Evolutionary conservation across 805 yeast genomes (phyloP), one percentile per base, ranked within the genome.

Genomic region (Kodamaea sagamina): DNA sequence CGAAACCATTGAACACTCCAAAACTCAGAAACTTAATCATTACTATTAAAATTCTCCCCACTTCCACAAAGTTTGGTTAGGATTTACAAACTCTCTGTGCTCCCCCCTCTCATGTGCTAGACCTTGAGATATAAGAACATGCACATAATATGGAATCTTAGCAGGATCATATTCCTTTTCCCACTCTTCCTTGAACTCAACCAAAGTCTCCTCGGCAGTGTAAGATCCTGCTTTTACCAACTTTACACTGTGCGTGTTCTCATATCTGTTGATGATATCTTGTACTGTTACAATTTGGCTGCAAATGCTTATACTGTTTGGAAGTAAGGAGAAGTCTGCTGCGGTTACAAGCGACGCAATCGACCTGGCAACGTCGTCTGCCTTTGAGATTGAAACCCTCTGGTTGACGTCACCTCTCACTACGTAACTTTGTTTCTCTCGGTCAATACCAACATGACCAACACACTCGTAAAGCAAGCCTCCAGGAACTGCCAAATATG

Each of bases 21-120:
- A 22, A 22, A 6, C 9, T 22, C 25, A 22, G 9, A 22, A 9
- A 22, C 9, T 9, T 26, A 4, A 26, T 9, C 11, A n/a, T 10
- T 7, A 26, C 6, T n/a, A 16, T 19, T 27, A 40, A 21, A 17
- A 42, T 38, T 61, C 65, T 19, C 61, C 57, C 77, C 78, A 75
- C 47, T 65, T 72, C 68, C 72, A 75, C 26, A 66, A 44, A 1
- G 65, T 57, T 54, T 72, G 74, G 25, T 55, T 59, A 3, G 79
- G 79, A 54, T 76, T 76, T 43, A 76, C 59, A 17, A 70, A 47
- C 52, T 75, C 79, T 38, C 65, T 61, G 32, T 72, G 67, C 41
- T 63, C 63, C 1, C 52, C 41, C 8, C 52, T 46, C 43, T 79
- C 79, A 24, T 62, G 10, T n/a, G 9, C 24, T 31, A 22, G 57